Percentiles rank a stretch among this genome's conserved stretches.
These are phyloP conservation scores for Primulina huaijiensis DNA, from an alignment of 257 asterid genomes.

Conservation along the genomic window DNA sequence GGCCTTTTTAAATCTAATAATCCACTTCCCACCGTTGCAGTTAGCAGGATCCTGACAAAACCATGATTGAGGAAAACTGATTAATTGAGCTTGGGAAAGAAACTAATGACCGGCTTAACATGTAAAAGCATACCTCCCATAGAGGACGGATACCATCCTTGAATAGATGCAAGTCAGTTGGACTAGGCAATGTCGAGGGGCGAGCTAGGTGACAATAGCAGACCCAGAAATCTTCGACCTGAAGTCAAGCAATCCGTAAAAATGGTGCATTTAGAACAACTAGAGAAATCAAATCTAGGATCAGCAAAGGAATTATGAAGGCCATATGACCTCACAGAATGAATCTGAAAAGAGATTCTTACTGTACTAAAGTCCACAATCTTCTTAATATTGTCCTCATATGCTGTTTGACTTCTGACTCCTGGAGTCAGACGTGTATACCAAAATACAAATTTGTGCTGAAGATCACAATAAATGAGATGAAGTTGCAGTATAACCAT, in stretches of 20 bases:
- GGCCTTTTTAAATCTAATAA: slow-evolving; percentile 83
- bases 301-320: slow-evolving; percentile 1
- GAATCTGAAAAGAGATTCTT: slow-evolving; percentile 29
- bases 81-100: slow-evolving; percentile 16
- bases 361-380: slow-evolving; percentile 91
- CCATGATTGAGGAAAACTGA: not conserved
- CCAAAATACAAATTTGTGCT: slow-evolving; percentile 90
- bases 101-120: slow-evolving; percentile 17
- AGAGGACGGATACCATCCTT: slow-evolving; percentile 96
- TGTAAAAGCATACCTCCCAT: slow-evolving; percentile 74
- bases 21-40: slow-evolving; percentile 98
- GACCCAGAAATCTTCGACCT: slow-evolving; percentile 97
- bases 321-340: not conserved
- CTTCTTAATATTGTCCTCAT: slow-evolving; percentile 92
- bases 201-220: slow-evolving; percentile 94
- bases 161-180: slow-evolving; percentile 95
- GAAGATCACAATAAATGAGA: slow-evolving; percentile 27
- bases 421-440: slow-evolving; percentile 98
- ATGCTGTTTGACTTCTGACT: slow-evolving; percentile 76
- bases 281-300: slow-evolving; percentile 6
- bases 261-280: slow-evolving; percentile 14
- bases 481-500: slow-evolving; percentile 2
- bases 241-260: slow-evolving; percentile 20
- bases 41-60: slow-evolving; percentile 82
- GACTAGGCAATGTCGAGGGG: slow-evolving; percentile 78